phyloP scores from a whole-genome alignment of 2,329 filamentous ascomycete genomes.

The Beauveria caledonica region DNA sequence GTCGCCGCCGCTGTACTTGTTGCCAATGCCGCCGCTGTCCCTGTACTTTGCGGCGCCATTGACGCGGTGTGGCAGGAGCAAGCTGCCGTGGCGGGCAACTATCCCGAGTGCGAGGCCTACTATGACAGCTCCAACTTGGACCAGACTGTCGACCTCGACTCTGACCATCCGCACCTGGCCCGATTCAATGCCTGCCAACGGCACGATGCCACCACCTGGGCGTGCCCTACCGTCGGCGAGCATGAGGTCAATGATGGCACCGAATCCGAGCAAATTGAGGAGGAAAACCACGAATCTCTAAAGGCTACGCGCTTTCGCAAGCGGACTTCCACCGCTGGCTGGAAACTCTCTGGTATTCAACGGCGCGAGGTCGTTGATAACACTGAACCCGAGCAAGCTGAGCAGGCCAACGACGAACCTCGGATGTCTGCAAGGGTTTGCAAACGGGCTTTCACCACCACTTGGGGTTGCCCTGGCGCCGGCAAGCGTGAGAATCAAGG shows the following conservation, averaged over 20 bases:
- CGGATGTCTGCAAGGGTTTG: too few species aligned
- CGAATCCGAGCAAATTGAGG: too few species aligned
- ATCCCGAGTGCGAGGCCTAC: neutral
- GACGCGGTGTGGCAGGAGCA: neutral
- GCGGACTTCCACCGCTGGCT: too few species aligned
- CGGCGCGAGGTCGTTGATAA: too few species aligned
- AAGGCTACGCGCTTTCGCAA: too few species aligned
- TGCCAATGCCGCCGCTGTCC: neutral
- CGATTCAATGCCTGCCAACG: neutral
- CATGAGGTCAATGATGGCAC: neutral
- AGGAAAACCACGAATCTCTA: too few species aligned
- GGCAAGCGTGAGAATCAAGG: neutral
- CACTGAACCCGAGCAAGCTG: neutral
- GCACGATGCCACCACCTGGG: neutral
- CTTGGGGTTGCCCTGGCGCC: too few species aligned
- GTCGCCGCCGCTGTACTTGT: neutral
- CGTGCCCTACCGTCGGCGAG: neutral
- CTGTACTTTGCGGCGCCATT: neutral
- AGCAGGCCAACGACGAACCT: neutral
- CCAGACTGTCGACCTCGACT: neutral
- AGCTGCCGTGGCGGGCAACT: conserved; percentile 2
- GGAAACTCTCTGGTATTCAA: too few species aligned
- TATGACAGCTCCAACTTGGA: neutral
- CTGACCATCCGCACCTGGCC: neutral
- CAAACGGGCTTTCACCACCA: too few species aligned